Evolutionary conservation across 1,139 yeast species (phyloP), one percentile per base, ranked within the genome.

Genomic region (Debaryomycetaceae sp.): DNA sequence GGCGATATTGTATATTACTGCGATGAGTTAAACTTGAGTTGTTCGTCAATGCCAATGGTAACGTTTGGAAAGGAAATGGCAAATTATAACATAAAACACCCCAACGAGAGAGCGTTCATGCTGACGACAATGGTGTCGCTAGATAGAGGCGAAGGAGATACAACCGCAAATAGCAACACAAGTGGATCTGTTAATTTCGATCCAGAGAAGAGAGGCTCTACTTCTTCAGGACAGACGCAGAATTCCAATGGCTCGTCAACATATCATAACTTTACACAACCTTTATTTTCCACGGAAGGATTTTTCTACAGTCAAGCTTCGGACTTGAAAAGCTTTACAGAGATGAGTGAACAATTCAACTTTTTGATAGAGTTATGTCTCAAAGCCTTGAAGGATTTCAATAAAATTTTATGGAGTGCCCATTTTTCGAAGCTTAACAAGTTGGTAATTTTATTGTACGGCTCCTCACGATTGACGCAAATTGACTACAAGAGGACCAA

Each of bases 1-100:
- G 85, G 83, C n/a, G 76, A 76, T 43, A 62, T 83, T 24, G 64
- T 83, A 3, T 85, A 73, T 59, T 82, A 78, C 59, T 81, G 82
- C 52, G 76, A 80, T 39, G 80, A 81, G 37, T 63, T 84, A 42
- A 76, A 82, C 51, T 66, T 83, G 1, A 80, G 77, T 53, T 80
- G 87, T 51, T 72, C 72, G 38, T 73, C 78, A 6, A 54, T 81
- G 35, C 90, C 91, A 0, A 61, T 79, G 46, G 48, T 61, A 4
- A 51, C 56, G 1, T 59, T 63, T 46, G 53, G 50, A 11, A 59
- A 56, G 6, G 57, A 63, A 1, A 50, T 70, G 24, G 54, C 53
- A 11, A 68, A 66, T 39, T 51, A 57, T 8, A 47, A 63, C 4
- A 48, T 65, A 6, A 49, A 62, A 9, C 49, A 52, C 6, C 31